Percentiles rank a stretch among this genome's conserved stretches.
These are phyloP conservation scores for Panicum virgatum DNA, from an alignment of 202 grass and related monocot genomes.

Conservation along the genomic window DNA sequence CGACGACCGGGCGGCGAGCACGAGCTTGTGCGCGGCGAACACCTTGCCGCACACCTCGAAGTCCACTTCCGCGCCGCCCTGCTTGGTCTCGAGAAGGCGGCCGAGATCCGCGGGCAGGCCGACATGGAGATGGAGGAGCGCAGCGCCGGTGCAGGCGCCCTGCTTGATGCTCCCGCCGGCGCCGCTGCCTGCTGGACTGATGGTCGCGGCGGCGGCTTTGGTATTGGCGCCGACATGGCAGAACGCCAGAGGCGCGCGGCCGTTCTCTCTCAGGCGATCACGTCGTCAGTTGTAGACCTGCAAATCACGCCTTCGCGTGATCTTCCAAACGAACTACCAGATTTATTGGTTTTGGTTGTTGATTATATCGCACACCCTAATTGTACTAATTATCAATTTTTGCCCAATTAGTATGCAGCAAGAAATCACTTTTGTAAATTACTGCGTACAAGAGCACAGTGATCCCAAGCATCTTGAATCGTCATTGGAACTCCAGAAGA, in stretches of 20 bases:
- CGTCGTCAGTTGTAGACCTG: background rate
- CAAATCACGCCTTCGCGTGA: too few relatives aligned
- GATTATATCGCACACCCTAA: too few relatives aligned
- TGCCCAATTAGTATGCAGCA: too few relatives aligned
- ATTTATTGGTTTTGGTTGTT: too few relatives aligned
- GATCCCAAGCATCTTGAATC: too few relatives aligned
- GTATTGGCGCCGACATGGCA: too few relatives aligned
- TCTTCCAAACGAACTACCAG: too few relatives aligned
- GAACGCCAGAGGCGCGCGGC: background rate
- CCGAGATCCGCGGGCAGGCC: background rate
- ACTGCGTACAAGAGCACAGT: too few relatives aligned
- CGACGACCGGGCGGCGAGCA: conserved; percentile 24
- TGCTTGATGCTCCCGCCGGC: background rate
- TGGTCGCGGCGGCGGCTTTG: background rate
- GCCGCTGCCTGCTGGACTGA: background rate
- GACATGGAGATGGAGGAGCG: background rate
- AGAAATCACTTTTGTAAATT: too few relatives aligned
- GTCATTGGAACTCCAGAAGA: too few relatives aligned
- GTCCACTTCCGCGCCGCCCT: background rate
- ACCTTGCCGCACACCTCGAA: background rate
- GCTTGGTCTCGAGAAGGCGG: background rate
- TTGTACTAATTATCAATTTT: too few relatives aligned
- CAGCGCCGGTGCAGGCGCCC: background rate
- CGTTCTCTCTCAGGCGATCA: too few relatives aligned
- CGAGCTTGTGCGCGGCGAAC: conserved; percentile 11